Conservation (phyloP, 208 protist species). For the Acanthamoeba royreba region DNA sequence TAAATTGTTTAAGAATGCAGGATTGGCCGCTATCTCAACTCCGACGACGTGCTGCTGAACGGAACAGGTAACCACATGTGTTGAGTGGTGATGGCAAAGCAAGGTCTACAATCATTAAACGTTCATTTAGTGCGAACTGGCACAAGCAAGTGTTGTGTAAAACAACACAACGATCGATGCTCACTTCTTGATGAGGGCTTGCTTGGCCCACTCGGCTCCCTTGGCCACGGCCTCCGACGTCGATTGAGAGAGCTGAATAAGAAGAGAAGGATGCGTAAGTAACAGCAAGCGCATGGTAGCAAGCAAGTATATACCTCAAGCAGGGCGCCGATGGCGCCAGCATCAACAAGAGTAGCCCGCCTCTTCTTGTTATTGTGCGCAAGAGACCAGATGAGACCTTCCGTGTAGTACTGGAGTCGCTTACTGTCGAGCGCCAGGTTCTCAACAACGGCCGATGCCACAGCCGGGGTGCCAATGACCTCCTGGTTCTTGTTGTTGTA, state of each 20-base stretch:
- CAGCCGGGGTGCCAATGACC: neutral
- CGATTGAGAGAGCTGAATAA: neutral
- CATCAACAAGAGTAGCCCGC: neutral
- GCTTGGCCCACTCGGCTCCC: neutral
- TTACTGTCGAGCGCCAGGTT: neutral
- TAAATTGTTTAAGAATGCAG: too few relatives aligned
- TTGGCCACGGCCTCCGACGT: neutral
- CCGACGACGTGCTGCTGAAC: too few relatives aligned
- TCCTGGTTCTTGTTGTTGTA: conserved; percentile 25
- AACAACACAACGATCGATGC: too few relatives aligned
- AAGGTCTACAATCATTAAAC: too few relatives aligned
- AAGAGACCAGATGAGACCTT: neutral
- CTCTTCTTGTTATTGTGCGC: neutral
- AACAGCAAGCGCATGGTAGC: neutral
- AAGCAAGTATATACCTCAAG: neutral
- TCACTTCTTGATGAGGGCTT: neutral
- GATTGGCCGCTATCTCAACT: too few relatives aligned
- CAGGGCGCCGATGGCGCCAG: neutral
- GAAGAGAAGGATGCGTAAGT: neutral
- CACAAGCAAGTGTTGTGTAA: too few relatives aligned
- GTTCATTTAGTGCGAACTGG: too few relatives aligned
- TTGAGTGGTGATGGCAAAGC: too few relatives aligned
- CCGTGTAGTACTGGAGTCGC: neutral
- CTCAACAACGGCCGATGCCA: neutral
- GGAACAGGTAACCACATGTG: too few relatives aligned